phyloP scores from a whole-genome alignment of 1,139 yeast species.

The Hyphopichia burtonii region DNA sequence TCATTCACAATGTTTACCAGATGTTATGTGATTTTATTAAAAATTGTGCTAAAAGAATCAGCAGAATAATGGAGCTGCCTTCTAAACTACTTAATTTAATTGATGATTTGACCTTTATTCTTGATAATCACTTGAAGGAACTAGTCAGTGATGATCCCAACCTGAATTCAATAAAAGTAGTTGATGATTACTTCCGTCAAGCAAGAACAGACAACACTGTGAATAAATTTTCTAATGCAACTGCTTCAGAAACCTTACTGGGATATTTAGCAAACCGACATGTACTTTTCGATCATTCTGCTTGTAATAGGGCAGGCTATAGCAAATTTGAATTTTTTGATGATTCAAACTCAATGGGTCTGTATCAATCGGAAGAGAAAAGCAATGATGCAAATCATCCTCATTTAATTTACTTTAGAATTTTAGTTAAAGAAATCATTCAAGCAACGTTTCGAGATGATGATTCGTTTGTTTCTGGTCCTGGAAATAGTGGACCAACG shows the following conservation, averaged over 20 bases:
- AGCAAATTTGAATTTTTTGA: not conserved
- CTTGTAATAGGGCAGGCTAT: not conserved
- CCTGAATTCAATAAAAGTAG: conserved; percentile 12
- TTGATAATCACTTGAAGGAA: conserved; percentile 27
- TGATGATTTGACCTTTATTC: conserved; percentile 24
- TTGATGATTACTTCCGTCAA: conserved; percentile 11
- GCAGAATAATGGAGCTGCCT: conserved; percentile 11
- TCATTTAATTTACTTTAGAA: conserved; percentile 22
- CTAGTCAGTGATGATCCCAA: conserved; percentile 14
- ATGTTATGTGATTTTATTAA: conserved; percentile 29
- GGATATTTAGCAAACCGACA: not conserved
- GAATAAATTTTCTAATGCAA: not conserved
- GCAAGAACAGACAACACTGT: not conserved
- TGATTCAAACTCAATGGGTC: not conserved
- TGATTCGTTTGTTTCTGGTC: not conserved
- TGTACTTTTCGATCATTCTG: not conserved
- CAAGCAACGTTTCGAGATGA: conserved; percentile 14
- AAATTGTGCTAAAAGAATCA: conserved; percentile 22
- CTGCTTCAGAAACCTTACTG: not conserved
- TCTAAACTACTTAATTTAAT: conserved; percentile 12
- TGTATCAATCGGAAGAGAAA: not conserved
- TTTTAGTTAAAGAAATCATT: conserved; percentile 24
- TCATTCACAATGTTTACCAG: conserved; percentile 30
- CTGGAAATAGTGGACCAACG: conserved; percentile 9
- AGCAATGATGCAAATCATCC: conserved; percentile 1